Conservation (phyloP, 78 protist genomes). For the Pigoraptor vietnamica region DNA sequence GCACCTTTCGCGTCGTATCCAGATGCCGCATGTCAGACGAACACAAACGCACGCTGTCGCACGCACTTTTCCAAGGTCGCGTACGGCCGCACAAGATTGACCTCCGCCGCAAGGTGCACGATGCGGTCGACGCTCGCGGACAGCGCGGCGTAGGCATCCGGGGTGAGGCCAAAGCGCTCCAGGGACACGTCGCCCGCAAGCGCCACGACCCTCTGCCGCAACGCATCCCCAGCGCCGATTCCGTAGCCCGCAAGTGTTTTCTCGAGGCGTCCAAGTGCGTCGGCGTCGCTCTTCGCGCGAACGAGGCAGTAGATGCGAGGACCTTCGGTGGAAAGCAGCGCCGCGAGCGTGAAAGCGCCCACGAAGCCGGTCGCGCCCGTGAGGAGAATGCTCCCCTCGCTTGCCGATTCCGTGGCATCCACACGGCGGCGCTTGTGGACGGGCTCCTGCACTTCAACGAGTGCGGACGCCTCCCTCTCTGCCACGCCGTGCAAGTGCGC, state of each 20-base stretch:
- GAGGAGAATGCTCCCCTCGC: background rate
- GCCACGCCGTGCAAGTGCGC: background rate
- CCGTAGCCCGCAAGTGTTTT: no score
- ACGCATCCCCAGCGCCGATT: background rate
- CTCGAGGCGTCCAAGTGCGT: no score
- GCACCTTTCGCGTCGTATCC: no score
- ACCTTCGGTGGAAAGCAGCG: background rate
- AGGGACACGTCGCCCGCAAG: background rate
- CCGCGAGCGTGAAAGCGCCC: background rate
- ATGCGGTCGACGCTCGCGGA: no score
- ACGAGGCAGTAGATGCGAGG: conserved; percentile 12
- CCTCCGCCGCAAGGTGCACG: background rate
- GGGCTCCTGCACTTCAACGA: background rate
- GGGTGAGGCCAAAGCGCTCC: background rate
- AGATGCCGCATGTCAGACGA: no score
- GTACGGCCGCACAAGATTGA: background rate
- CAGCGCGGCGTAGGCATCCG: background rate
- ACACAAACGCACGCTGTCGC: no score
- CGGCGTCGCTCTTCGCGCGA: background rate
- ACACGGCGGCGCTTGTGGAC: background rate
- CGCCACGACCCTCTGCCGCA: background rate
- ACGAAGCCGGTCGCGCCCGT: conserved; percentile 11
- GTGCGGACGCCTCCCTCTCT: background rate
- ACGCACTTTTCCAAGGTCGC: no score
- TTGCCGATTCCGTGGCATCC: background rate